Conservation (phyloP, 352 stramenopile genomes). For the Peronospora destructor region DNA sequence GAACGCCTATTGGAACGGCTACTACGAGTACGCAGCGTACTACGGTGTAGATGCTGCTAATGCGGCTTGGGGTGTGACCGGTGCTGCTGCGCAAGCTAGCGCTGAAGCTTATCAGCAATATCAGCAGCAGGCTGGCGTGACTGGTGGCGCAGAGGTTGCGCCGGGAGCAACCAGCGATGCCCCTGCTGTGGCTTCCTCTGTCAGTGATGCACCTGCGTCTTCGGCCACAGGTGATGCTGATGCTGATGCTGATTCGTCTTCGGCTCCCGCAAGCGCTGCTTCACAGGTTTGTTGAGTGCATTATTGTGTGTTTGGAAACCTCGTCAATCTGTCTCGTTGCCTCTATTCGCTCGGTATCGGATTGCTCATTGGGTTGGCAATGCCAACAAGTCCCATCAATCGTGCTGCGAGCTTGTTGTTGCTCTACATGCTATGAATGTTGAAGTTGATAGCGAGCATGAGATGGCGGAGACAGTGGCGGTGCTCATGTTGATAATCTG, state of each 20-base stretch:
- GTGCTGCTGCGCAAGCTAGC: constrained; percentile 58
- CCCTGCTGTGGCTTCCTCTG: constrained; percentile 5
- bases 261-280: constrained; percentile 12
- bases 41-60: constrained; percentile 84
- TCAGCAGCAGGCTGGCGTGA: constrained; percentile 42
- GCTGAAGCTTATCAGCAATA: constrained; percentile 71
- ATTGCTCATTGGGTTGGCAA: constrained; percentile 4
- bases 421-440: constrained; percentile 8
- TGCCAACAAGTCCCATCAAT: constrained; percentile 6
- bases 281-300: constrained; percentile 65
- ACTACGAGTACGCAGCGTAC: constrained; percentile 86
- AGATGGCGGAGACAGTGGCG: constrained; percentile 29
- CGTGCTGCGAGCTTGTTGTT: constrained; percentile 12
- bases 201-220: constrained; percentile 12
- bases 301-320: constrained; percentile 21
- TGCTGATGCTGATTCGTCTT: constrained; percentile 14
- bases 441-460: constrained; percentile 14
- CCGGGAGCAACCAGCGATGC: constrained; percentile 8
- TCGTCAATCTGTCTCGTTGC: constrained; percentile 23
- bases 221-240: constrained; percentile 5
- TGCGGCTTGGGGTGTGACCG: constrained; percentile 76
- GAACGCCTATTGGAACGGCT: constrained; percentile 86
- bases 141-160: constrained; percentile 5
- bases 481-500: constrained; percentile 28
- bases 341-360: constrained; percentile 19